Evolutionary conservation across 2,329 filamentous ascomycete genomes (phyloP), one percentile per base, ranked within the genome.

Genomic region (Ceratocystis cacaofunesta): DNA sequence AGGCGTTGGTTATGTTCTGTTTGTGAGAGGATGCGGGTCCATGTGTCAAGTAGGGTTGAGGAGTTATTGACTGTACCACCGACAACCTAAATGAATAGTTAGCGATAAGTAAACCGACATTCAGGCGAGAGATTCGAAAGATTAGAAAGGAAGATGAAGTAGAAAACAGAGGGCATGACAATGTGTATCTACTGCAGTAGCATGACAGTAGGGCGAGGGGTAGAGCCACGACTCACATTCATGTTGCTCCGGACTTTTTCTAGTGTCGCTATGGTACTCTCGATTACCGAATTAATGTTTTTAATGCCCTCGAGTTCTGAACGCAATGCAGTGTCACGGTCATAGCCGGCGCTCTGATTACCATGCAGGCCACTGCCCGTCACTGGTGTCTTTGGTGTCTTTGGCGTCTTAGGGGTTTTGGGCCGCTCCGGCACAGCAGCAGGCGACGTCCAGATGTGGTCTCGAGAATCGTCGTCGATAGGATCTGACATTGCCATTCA

Each of bases 1-100:
- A 99, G 79, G 28, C 94, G 86, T 74, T 97, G 92, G 73, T 95
- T 97, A 76, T 99, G 94, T 76, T 99, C 94, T 3, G 94, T 96
- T 75, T 99, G 94, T 5, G 90, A 94, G 12, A 99, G 83, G 69
- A 99, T 96, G 63, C 91, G 86, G 7, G 91, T 95, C 92, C 92
- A 99, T 17, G 92, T 95, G 71, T 95, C 91, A 41, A 99, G 85
- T 15, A 99, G 82, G 1, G 88, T 89, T 15, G 92, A 95, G 2
- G 94, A 91, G 65, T 92, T 92, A 69, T 83, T 82, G 52, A 97
- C 91, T 2, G 94, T 96, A 68, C 83, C 82, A 64, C 88, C 88
- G 44, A 97, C 92, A 28, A 88, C 95, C 88, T 89, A 63, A 4
- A 67, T 7, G 22, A 63, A 15, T 17, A 36, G 32, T 44, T 61